A percentile compares a stretch with the other conserved stretches of the same genome.
Conservation (phyloP, 768 basidiomycete genomes). For the Termitomyces sp. region DNA sequence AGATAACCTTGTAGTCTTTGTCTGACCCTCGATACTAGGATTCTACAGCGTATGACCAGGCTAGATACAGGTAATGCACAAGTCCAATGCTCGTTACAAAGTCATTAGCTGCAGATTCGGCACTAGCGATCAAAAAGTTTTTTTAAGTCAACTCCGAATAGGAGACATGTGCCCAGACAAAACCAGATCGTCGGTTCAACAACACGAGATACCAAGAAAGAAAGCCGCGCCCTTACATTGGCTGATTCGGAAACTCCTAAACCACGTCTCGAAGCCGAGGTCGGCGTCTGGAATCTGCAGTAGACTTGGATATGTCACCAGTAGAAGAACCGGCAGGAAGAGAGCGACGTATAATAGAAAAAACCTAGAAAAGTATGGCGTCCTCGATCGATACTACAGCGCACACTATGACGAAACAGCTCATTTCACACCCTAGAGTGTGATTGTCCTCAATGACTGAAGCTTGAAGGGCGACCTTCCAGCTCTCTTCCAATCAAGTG, state of each 20-base stretch:
- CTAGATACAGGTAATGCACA: no score
- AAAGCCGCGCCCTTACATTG: neutral
- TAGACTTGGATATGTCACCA: no score
- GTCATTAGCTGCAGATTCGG: no score
- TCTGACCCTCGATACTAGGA: neutral
- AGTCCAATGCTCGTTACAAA: no score
- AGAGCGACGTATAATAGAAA: constrained; percentile 1
- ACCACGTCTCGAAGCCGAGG: constrained; percentile 1
- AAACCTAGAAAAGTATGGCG: constrained; percentile 5
- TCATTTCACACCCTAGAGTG: neutral
- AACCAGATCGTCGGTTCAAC: neutral
- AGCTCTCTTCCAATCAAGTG: neutral
- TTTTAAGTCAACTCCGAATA: neutral
- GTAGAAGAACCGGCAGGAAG: neutral
- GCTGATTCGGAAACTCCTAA: neutral
- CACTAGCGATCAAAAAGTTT: neutral
- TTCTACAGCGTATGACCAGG: neutral
- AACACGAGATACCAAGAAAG: neutral
- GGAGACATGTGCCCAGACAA: neutral
- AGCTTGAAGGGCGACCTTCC: neutral
- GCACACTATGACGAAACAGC: constrained; percentile 1
- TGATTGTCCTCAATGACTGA: neutral
- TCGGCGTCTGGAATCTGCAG: no score
- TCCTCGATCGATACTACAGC: neutral
- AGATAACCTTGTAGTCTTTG: neutral